Conservation (phyloP, 2,329 filamentous ascomycete genomes). For the Stagonosporopsis rhizophila region DNA sequence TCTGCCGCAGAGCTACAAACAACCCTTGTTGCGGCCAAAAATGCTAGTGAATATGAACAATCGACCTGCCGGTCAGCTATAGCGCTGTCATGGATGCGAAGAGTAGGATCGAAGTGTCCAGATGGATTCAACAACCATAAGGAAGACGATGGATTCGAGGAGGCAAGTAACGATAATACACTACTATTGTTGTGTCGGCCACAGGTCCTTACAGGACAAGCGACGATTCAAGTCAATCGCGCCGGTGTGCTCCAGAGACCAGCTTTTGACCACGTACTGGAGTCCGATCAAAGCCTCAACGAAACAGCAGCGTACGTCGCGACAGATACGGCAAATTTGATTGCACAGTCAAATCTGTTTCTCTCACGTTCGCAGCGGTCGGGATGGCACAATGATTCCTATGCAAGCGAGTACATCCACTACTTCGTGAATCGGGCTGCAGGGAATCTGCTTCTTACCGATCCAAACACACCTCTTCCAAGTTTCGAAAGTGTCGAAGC, state of each 20-base stretch:
- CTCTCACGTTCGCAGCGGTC: conserved; percentile 8
- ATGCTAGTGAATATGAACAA: no score
- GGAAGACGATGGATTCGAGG: no score
- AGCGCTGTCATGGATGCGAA: no score
- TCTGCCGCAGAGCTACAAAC: no score
- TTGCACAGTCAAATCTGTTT: conserved; percentile 25
- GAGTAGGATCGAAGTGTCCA: no score
- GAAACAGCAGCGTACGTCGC: conserved; percentile 15
- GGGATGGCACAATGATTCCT: conserved; percentile 58
- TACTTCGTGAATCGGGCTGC: conserved; percentile 50
- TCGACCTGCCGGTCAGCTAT: no score
- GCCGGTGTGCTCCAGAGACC: conserved; percentile 17
- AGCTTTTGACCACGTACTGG: not conserved
- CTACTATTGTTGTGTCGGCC: conserved; percentile 16
- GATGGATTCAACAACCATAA: no score
- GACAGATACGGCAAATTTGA: conserved; percentile 27
- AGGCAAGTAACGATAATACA: no score
- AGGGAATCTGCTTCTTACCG: no score
- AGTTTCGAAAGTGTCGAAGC: not conserved
- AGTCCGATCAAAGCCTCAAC: not conserved
- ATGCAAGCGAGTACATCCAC: conserved; percentile 55
- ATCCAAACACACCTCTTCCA: no score
- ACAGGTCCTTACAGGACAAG: conserved; percentile 36
- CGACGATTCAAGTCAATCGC: not conserved
- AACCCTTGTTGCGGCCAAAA: no score